A percentile compares a stretch with the other conserved stretches of the same genome.
These are phyloP conservation scores for Salix caprea DNA, from an alignment of 345 rosid genomes.

Conservation along the genomic window DNA sequence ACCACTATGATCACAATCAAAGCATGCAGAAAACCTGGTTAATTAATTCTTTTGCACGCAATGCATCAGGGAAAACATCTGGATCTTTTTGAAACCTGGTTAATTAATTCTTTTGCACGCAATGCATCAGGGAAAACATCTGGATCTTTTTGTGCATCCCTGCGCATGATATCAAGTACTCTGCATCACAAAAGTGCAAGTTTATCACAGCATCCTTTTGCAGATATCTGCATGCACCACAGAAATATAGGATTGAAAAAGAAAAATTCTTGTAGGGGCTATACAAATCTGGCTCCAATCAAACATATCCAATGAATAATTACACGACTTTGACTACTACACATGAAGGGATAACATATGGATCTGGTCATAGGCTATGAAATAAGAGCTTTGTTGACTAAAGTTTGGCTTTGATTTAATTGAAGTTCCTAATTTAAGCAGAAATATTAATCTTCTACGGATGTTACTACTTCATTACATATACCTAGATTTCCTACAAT, in stretches of 20 bases:
- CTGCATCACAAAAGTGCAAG: conserved; percentile 40
- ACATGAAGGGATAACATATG: not conserved
- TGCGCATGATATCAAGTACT: conserved; percentile 70
- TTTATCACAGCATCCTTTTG: not conserved
- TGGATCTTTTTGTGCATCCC: conserved; percentile 82
- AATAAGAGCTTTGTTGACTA: not conserved
- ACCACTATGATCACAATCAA: not conserved
- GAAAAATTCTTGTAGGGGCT: not conserved
- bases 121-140: conserved; percentile 60
- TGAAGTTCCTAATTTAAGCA: not conserved
- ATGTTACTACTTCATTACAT: not conserved
- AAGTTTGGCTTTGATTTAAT: not conserved
- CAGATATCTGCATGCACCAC: conserved; percentile 3
- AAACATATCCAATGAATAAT: not conserved
- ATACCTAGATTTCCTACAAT: not conserved
- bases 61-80: conserved; percentile 57
- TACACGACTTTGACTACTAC: not conserved
- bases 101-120: conserved; percentile 54
- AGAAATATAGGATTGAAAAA: not conserved
- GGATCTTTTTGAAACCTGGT: conserved; percentile 83
- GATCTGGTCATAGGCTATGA: not conserved
- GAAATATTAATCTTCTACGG: not conserved
- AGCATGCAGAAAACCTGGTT: conserved; percentile 52
- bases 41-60: conserved; percentile 55
- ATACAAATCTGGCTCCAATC: not conserved